phyloP scores from a whole-genome alignment of 2,329 filamentous ascomycete species.

The Chaetomium sp. region DNA sequence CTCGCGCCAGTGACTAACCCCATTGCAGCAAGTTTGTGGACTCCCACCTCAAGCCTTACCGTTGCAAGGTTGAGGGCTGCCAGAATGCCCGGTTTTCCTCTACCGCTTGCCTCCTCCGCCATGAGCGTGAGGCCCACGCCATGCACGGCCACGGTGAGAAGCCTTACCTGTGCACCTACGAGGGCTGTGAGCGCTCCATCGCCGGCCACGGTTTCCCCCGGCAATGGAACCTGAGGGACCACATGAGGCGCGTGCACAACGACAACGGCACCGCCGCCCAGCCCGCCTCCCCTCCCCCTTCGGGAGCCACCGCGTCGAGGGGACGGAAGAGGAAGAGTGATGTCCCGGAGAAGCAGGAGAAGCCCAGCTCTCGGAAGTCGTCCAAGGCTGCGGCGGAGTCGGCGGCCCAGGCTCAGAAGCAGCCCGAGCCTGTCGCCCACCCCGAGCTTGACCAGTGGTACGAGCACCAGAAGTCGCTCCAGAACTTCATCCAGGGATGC shows the following conservation, averaged over 20 bases:
- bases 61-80: constrained; percentile 84
- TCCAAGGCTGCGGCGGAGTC: constrained; percentile 42
- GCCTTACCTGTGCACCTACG: constrained; percentile 85
- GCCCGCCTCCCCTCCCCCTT: constrained; percentile 46
- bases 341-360: constrained; percentile 43
- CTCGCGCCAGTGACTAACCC: constrained; percentile 32
- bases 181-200: constrained; percentile 81
- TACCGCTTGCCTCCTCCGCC: constrained; percentile 89
- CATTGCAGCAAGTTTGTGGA: constrained; percentile 85
- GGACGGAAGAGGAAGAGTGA: constrained; percentile 63
- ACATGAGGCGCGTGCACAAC: constrained; percentile 94
- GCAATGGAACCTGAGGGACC: constrained; percentile 93
- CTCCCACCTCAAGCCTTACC: constrained; percentile 94
- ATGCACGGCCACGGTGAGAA: constrained; percentile 94
- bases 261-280: constrained; percentile 42
- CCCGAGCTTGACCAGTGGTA: constrained; percentile 53
- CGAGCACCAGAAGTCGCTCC: constrained; percentile 64
- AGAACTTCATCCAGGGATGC: constrained; percentile 58
- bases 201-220: constrained; percentile 88
- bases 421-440: constrained; percentile 28
- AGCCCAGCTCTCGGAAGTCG: constrained; percentile 53
- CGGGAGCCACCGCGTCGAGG: constrained; percentile 43
- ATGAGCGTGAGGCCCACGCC: constrained; percentile 93
- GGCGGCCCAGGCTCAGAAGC: constrained; percentile 28
- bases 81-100: constrained; percentile 89